Evolutionary conservation across 1,284 basidiomycete genomes (phyloP).

Genomic region (Boletus semigastroideus): DNA sequence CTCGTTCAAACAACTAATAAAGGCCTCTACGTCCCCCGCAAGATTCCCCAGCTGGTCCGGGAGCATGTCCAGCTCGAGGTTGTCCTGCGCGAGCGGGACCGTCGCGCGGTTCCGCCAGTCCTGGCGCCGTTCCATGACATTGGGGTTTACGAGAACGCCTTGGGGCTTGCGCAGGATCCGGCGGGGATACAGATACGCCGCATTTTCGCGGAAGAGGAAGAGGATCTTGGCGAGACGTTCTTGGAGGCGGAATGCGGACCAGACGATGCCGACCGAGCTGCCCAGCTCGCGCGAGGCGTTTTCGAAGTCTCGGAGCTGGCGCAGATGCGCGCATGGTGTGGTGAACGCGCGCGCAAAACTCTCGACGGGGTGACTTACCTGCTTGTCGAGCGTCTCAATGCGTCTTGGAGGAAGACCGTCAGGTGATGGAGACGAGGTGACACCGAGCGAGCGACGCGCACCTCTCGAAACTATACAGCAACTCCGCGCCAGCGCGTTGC

Average conservation of each 20-base stretch:
- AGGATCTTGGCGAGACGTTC: conserved; percentile 34
- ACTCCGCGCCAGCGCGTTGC: conserved; percentile 19
- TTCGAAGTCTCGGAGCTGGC: conserved; percentile 34
- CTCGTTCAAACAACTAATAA: conserved; percentile 50
- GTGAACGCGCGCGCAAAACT: too few species aligned
- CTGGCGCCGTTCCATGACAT: conserved; percentile 29
- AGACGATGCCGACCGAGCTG: conserved; percentile 36
- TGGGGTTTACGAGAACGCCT: conserved; percentile 27
- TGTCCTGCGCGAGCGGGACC: conserved; percentile 13
- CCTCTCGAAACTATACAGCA: conserved; percentile 16
- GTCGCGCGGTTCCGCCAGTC: conserved; percentile 24
- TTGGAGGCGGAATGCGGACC: conserved; percentile 31
- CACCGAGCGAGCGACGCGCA: background rate
- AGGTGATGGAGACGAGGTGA: background rate
- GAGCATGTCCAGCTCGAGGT: conserved; percentile 31
- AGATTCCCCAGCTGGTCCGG: conserved; percentile 42
- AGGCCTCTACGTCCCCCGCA: conserved; percentile 48
- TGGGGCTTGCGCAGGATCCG: conserved; percentile 26
- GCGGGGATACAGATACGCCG: conserved; percentile 34
- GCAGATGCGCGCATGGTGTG: too few species aligned
- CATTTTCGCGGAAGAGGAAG: conserved; percentile 36
- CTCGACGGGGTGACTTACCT: too few species aligned
- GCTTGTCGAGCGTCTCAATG: conserved; percentile 33
- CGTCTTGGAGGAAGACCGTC: conserved; percentile 16
- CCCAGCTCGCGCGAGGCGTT: conserved; percentile 35